These are phyloP conservation scores for Penicillium sp. DNA, from an alignment of 2,329 filamentous ascomycete genomes.

Conservation along the genomic window DNA sequence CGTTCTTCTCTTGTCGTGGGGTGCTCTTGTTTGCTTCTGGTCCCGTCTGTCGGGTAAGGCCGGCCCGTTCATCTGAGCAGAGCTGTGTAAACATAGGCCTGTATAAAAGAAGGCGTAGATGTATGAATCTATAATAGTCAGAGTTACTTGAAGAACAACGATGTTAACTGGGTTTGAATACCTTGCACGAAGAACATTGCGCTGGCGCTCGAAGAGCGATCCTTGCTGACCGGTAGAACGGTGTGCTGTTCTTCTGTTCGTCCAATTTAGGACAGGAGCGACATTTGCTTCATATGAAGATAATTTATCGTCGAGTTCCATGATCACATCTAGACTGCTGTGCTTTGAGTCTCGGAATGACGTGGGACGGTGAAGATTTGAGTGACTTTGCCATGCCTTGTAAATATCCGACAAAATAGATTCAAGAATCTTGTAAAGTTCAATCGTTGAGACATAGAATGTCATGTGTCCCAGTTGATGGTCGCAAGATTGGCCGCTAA, in stretches of 20 bases:
- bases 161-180: slow-evolving; percentile 10
- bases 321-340: slow-evolving; percentile 31
- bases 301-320: slow-evolving; percentile 35
- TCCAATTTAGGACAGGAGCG: slow-evolving; percentile 33
- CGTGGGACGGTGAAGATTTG: slow-evolving; percentile 13
- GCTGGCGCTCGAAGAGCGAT: slow-evolving; percentile 30
- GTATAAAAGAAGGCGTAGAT: slow-evolving; percentile 41
- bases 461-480: slow-evolving; percentile 26
- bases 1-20: slow-evolving; percentile 18
- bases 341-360: slow-evolving; percentile 18
- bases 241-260: slow-evolving; percentile 5
- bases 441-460: slow-evolving; percentile 34
- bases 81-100: slow-evolving; percentile 41
- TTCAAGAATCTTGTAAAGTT: slow-evolving; percentile 38
- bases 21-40: slow-evolving; percentile 7
- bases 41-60: slow-evolving; percentile 11
- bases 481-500: slow-evolving; percentile 17
- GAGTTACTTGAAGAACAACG: not conserved
- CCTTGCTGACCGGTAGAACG: slow-evolving; percentile 5
- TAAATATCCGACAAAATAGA: slow-evolving; percentile 43
- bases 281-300: slow-evolving; percentile 30
- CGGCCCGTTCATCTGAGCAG: slow-evolving; percentile 30
- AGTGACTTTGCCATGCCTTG: slow-evolving; percentile 33
- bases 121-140: slow-evolving; percentile 32
- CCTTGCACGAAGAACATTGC: slow-evolving; percentile 37